These are phyloP conservation scores for Bipolaris cookei DNA, from an alignment of 2,329 filamentous ascomycete genomes.

Conservation along the genomic window DNA sequence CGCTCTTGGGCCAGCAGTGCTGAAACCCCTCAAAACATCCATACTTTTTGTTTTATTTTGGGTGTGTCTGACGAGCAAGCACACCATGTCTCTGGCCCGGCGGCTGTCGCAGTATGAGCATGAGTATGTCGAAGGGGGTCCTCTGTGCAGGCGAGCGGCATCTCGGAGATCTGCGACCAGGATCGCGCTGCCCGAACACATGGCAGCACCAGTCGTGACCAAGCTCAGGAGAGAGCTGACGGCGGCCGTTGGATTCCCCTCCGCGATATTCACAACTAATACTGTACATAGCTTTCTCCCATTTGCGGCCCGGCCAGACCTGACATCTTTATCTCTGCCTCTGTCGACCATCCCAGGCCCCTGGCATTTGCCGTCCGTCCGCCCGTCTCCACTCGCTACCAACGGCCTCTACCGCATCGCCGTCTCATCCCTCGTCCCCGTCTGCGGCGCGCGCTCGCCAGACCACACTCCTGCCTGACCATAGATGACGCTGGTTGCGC, in stretches of 20 bases:
- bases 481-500: constrained; percentile 47
- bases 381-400: constrained; percentile 14
- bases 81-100: background rate
- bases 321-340: constrained; percentile 13
- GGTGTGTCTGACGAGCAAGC: background rate
- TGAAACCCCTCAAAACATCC: background rate
- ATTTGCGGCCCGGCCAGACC: constrained; percentile 3
- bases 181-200: constrained; percentile 22
- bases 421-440: constrained; percentile 8
- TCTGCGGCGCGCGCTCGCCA: constrained; percentile 35
- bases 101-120: too few species aligned
- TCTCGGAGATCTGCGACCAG: constrained; percentile 31
- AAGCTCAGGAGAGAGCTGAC: constrained; percentile 24
- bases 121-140: background rate
- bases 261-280: constrained; percentile 17
- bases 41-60: background rate
- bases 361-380: constrained; percentile 36
- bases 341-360: constrained; percentile 22
- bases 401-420: constrained; percentile 14
- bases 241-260: constrained; percentile 3
- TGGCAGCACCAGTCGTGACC: constrained; percentile 10
- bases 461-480: constrained; percentile 12
- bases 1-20: background rate
- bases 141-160: constrained; percentile 14
- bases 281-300: background rate